A percentile compares a stretch with the other conserved stretches of the same genome.
These are phyloP conservation scores for Paramecium primaurelia DNA, from an alignment of 73 alveolate genomes.

Conservation along the genomic window DNA sequence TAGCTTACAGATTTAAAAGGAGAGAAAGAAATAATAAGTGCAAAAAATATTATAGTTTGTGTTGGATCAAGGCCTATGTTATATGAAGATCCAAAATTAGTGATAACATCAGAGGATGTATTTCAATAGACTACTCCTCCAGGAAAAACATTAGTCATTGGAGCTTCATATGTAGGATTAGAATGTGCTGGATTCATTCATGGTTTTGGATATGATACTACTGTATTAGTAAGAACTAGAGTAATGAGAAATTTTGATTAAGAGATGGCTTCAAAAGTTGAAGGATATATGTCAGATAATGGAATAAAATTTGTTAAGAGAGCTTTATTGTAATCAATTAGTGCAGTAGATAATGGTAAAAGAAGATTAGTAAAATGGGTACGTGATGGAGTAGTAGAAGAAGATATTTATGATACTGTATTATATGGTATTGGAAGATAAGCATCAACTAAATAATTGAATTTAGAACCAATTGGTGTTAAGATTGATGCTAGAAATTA, in stretches of 20 bases:
- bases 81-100: constrained; percentile 66
- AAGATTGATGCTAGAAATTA: constrained; percentile 68
- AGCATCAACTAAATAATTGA: constrained; percentile 84
- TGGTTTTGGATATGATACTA: constrained; percentile 72
- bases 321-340: constrained; percentile 58
- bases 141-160: constrained; percentile 97
- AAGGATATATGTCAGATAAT: constrained; percentile 62
- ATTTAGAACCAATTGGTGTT: constrained; percentile 82
- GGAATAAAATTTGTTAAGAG: constrained; percentile 85
- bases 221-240: not conserved
- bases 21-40: constrained; percentile 75
- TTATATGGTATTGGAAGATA: constrained; percentile 94
- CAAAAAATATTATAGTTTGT: constrained; percentile 84
- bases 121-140: constrained; percentile 93
- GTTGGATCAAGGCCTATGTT: constrained; percentile 92
- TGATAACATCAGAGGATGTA: constrained; percentile 91
- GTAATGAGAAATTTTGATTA: constrained; percentile 1
- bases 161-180: constrained; percentile 96
- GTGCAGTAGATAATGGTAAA: not conserved
- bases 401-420: constrained; percentile 90
- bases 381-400: constrained; percentile 64
- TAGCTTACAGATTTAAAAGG: constrained; percentile 83
- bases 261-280: not conserved
- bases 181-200: constrained; percentile 97
- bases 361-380: constrained; percentile 49